Percentiles rank a stretch among this genome's conserved stretches.
Evolutionary conservation across 352 stramenopile species (phyloP).

Genomic region (Phytophthora pistaciae): DNA sequence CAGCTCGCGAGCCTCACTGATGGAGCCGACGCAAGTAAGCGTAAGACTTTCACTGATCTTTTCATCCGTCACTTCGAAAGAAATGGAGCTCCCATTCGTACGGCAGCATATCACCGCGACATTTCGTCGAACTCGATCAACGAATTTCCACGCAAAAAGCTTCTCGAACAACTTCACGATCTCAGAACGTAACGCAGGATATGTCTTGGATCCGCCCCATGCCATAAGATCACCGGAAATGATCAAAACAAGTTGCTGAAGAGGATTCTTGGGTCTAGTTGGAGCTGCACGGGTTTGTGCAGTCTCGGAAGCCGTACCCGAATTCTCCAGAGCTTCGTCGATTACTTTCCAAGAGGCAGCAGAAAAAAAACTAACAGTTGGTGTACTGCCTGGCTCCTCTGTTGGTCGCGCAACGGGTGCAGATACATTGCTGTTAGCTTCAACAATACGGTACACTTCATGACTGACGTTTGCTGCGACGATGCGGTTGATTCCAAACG

Average conservation of each 20-base stretch:
- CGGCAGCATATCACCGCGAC: slow-evolving; percentile 56
- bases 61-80: slow-evolving; percentile 65
- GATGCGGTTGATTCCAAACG: slow-evolving; percentile 60
- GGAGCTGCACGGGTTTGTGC: slow-evolving; percentile 1
- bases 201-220: slow-evolving; percentile 40
- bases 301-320: not conserved
- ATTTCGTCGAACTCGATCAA: slow-evolving; percentile 37
- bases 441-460: slow-evolving; percentile 37
- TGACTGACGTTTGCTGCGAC: slow-evolving; percentile 68
- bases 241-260: slow-evolving; percentile 69
- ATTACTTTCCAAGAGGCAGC: slow-evolving; percentile 68
- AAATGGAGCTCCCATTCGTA: slow-evolving; percentile 46
- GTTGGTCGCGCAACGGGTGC: not conserved
- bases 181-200: slow-evolving; percentile 48
- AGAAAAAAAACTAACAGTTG: slow-evolving; percentile 52
- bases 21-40: slow-evolving; percentile 62
- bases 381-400: slow-evolving; percentile 19
- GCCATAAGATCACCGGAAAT: slow-evolving; percentile 60
- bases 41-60: slow-evolving; percentile 62
- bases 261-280: slow-evolving; percentile 27
- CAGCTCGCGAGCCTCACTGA: slow-evolving; percentile 51
- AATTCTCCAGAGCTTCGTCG: slow-evolving; percentile 54
- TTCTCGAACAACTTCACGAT: slow-evolving; percentile 71
- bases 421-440: slow-evolving; percentile 5
- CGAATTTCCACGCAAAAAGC: slow-evolving; percentile 73